Evolutionary conservation across 306 rosid genomes (phyloP), one percentile per base, ranked within the genome.

Genomic region (Lathyrus oleraceus): DNA sequence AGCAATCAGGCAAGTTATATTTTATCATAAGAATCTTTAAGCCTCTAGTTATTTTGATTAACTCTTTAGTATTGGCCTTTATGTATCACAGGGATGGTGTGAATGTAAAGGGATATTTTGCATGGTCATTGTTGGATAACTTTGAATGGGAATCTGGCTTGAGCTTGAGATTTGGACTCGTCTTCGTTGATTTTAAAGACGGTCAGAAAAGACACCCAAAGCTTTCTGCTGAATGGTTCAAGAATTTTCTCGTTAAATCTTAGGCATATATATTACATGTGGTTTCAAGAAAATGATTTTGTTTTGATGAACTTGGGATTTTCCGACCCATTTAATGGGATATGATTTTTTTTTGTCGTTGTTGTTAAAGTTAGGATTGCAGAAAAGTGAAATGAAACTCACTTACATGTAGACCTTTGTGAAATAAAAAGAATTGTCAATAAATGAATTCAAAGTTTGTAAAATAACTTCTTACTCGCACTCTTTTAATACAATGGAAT

Each of bases 21-120:
- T 14, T 70, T 48, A 2, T 36, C 17, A 17, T 6, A 63, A 17
- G 61, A 36, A 17, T 12, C 39, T 45, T 14, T 48, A 19, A 64
- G n/a, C 16, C n/a, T 27, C 16, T 49, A 6, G 28, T 10, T 20
- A 10, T 53, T 53, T 0, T 23, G 11, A n/a, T 3, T 32, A 56
- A 25, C 28, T 56, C 2, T 57, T 57, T 54, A 1, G n/a, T 14
- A 14, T 35, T 51, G n/a, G 2, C 2, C 47, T 35, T 58, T 40
- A 5, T 62, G 69, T 30, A 14, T 48, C 9, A 15, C 8, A 81
- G 76, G 69, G 28, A 70, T 61, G 81, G 80, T 17, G 84, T 75
- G 23, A 85, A 81, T 28, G 79, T 83, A 25, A 85, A 83, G 61
- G 90, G 90, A 16, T 87, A 74, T 44, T 85, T 87, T 69, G 90